Percentiles rank a stretch among this genome's conserved stretches.
phyloP scores from a whole-genome alignment of 129 eudicot genomes.

The Scalesia atractyloides region DNA sequence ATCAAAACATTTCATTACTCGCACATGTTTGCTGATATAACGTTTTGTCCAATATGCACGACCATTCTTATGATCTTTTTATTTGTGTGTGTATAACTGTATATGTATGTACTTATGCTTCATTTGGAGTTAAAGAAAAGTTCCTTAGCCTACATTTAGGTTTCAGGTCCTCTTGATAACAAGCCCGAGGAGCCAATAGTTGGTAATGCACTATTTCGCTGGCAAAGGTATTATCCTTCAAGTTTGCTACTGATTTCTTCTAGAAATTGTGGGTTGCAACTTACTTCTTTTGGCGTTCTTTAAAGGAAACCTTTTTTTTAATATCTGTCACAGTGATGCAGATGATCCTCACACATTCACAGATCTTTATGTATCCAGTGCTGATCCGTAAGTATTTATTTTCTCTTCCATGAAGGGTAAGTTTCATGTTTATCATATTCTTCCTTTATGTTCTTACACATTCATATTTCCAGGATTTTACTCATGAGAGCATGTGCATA shows the following conservation, averaged over 20 bases:
- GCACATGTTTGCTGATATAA: neutral
- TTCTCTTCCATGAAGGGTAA: conserved; percentile 1
- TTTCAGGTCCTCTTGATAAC: conserved; percentile 80
- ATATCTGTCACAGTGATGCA: conserved; percentile 50
- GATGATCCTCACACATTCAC: conserved; percentile 91
- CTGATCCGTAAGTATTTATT: conserved; percentile 75
- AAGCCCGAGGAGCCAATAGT: conserved; percentile 69
- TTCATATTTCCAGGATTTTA: conserved; percentile 52
- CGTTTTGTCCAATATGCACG: neutral
- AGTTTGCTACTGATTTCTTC: conserved; percentile 13
- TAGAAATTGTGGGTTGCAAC: conserved; percentile 6
- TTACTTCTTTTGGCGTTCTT: neutral
- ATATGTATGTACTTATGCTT: neutral
- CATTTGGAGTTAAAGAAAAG: neutral
- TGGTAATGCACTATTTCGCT: conserved; percentile 87
- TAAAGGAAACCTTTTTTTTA: neutral
- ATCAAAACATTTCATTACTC: conserved; percentile 15
- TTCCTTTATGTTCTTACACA: conserved; percentile 12
- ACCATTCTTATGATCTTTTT: neutral
- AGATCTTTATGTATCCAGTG: conserved; percentile 79
- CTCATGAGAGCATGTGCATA: conserved; percentile 86
- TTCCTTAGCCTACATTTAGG: conserved; percentile 71
- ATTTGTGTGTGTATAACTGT: neutral
- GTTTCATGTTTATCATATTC: conserved; percentile 4
- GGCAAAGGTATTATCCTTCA: conserved; percentile 73